phyloP scores from a whole-genome alignment of 2,329 filamentous ascomycete species.

The Leptosphaerulina australis region DNA sequence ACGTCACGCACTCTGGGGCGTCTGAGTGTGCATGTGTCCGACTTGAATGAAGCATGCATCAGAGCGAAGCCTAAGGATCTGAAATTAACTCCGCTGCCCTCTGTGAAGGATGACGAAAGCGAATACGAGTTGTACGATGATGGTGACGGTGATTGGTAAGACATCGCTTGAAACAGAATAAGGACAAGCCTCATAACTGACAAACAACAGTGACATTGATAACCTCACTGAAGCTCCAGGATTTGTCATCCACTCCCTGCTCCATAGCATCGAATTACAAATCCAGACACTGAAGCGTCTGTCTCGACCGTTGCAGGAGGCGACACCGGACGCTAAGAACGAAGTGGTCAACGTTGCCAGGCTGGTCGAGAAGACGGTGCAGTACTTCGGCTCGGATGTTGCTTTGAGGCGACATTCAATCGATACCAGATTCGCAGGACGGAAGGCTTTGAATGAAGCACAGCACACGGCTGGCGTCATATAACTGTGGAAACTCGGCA shows the following conservation, averaged over 20 bases:
- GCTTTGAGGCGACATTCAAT: constrained; percentile 23
- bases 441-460: constrained; percentile 30
- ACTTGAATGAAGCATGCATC: constrained; percentile 22
- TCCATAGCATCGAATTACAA: constrained; percentile 34
- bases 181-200: constrained; percentile 4
- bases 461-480: not conserved
- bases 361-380: constrained; percentile 26
- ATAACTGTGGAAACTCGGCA: not conserved
- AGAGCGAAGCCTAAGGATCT: constrained; percentile 32
- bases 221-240: constrained; percentile 28
- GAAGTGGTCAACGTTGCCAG: constrained; percentile 25
- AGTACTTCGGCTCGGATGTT: constrained; percentile 31
- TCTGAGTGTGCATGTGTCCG: constrained; percentile 15
- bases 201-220: constrained; percentile 7
- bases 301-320: constrained; percentile 35
- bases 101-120: constrained; percentile 17
- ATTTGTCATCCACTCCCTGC: constrained; percentile 28
- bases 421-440: constrained; percentile 25
- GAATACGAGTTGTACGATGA: constrained; percentile 15
- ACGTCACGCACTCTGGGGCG: constrained; percentile 26
- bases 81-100: constrained; percentile 20
- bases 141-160: constrained; percentile 12
- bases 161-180: not conserved
- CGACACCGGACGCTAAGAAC: constrained; percentile 24
- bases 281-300: constrained; percentile 32